phyloP scores from a whole-genome alignment of 306 rosid genomes.

The Cyamopsis tetragonoloba region DNA sequence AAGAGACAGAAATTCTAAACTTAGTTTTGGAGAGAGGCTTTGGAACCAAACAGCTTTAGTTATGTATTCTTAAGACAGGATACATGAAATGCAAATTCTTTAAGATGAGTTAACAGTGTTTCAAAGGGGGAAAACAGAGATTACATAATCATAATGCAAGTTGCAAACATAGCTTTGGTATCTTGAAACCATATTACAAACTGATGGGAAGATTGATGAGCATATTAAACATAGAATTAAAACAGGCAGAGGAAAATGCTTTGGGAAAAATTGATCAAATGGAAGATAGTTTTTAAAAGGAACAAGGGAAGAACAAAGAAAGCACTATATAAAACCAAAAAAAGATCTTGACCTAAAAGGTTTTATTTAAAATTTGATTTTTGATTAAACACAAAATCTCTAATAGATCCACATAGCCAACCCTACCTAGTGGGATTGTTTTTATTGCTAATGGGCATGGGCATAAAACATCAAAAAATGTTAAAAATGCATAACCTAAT shows the following conservation, averaged over 20 bases:
- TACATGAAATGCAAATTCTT: background rate
- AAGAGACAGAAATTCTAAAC: background rate
- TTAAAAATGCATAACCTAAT: background rate
- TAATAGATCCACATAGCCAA: background rate
- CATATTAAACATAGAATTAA: background rate
- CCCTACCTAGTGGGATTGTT: background rate
- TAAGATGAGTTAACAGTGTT: background rate
- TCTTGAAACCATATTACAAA: background rate
- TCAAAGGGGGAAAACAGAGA: background rate
- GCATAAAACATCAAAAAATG: background rate
- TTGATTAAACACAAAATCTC: background rate
- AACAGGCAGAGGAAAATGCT: background rate
- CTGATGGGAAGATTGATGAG: background rate
- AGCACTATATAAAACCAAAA: background rate
- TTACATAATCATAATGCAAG: background rate
- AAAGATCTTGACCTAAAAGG: background rate
- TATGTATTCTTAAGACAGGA: background rate
- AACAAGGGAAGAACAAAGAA: background rate
- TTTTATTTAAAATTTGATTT: background rate
- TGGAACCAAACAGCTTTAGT: background rate
- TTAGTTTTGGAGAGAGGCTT: background rate
- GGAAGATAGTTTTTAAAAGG: background rate
- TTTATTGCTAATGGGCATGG: background rate
- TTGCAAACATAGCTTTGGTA: background rate
- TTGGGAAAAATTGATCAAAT: background rate